Evolutionary conservation across 2,329 filamentous ascomycete species (phyloP).

Genomic region (Neofusicoccum ribis): DNA sequence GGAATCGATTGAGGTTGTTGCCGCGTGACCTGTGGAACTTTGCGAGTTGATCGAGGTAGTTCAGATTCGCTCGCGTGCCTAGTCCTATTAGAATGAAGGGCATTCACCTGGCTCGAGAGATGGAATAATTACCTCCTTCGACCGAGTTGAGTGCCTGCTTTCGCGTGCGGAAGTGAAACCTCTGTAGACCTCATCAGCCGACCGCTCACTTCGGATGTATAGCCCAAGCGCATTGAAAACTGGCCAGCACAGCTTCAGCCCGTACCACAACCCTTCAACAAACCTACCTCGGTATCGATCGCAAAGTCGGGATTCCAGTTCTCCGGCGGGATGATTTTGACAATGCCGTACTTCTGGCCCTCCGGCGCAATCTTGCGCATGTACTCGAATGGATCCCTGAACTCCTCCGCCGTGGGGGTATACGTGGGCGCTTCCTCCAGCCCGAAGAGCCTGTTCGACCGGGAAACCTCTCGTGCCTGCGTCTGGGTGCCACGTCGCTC

Average conservation of each 20-base stretch:
- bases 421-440: conserved; percentile 90
- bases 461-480: conserved; percentile 72
- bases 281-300: conserved; percentile 88
- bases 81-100: conserved; percentile 18
- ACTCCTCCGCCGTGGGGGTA: conserved; percentile 87
- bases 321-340: conserved; percentile 93
- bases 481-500: conserved; percentile 85
- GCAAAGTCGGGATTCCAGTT: conserved; percentile 94
- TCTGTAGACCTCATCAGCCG: conserved; percentile 52
- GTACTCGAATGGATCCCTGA: conserved; percentile 90
- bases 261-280: not conserved
- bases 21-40: conserved; percentile 98
- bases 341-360: conserved; percentile 83
- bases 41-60: conserved; percentile 89
- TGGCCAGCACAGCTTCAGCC: not conserved
- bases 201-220: not conserved
- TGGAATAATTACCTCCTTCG: conserved; percentile 77
- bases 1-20: conserved; percentile 88
- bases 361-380: conserved; percentile 89
- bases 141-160: conserved; percentile 97
- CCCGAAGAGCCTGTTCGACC: conserved; percentile 77
- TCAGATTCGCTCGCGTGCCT: conserved; percentile 93
- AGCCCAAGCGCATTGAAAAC: not conserved
- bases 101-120: no score
- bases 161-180: conserved; percentile 93